Base-by-base conservation (phyloP, 805 yeast species). In the Pichia kluyveri region DNA sequence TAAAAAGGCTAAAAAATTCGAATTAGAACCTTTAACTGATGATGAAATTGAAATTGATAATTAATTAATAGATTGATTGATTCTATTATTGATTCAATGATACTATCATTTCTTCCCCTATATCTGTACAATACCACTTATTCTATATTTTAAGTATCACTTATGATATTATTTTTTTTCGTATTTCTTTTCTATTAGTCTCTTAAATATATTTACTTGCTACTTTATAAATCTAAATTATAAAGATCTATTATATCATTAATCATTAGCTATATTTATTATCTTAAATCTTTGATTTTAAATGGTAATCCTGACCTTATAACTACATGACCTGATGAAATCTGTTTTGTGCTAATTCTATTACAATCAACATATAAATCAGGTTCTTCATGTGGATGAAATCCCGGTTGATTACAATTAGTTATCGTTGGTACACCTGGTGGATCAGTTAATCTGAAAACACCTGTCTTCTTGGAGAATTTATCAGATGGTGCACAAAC, bases 401-500 rank as follows among this genome's bases (percentile, higher is more conserved):
- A 81, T 8, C 79, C 79, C 3, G 69, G 54, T 47, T 57, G 59
- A 30, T 60, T 62, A 60, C 87, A 81, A 39, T 68, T 62, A 9
- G 80, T 76, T 40, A 81, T 72, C 17, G 72, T 66, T 6, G 74
- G 76, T 17, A 80, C 65, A 1, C 87, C 87, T 0, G 80, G 79
- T 8, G 86, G 86, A 53, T 80, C 84, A 0, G 84, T 78, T 23
- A 81, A 66, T 50, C 86, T 63, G 62, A 79, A 81, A 2, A 76
- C 67, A 3, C 85, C 86, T 61, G 76, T 65, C 30, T 70, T 65
- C 19, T 79, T 79, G 8, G 54, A 47, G 41, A 60, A 64, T 40
- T 58, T 57, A 11, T 67, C 66, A 39, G 61, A 57, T 12, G 86
- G 86, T 1, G 87, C 72, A 56, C 83, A 77, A 1, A 81, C 87